Conservation (phyloP, 352 stramenopile species). For the Pythium coloratum region DNA sequence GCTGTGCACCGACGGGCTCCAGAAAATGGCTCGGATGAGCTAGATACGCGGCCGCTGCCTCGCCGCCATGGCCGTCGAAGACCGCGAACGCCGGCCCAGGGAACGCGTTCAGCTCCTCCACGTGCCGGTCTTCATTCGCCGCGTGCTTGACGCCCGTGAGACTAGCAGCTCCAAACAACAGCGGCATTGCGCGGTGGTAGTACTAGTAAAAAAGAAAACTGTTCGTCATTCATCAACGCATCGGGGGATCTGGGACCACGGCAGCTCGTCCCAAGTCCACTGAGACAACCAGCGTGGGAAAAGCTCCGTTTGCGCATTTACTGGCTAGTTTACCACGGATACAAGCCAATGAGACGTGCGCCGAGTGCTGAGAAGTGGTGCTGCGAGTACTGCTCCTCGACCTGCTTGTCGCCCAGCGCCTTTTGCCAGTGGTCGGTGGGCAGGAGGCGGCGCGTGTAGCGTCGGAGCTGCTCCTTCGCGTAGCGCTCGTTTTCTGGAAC, state of each 20-base stretch:
- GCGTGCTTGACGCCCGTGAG: neutral
- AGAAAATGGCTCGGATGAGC: constrained; percentile 35
- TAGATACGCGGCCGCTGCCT: constrained; percentile 50
- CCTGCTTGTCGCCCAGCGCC: constrained; percentile 46
- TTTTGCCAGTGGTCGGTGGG: constrained; percentile 83
- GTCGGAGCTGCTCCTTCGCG: constrained; percentile 66
- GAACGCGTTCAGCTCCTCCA: constrained; percentile 32
- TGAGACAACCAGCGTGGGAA: neutral
- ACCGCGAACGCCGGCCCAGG: constrained; percentile 56
- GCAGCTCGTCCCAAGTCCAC: too few species aligned
- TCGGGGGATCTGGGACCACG: too few species aligned
- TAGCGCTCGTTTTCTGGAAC: constrained; percentile 75
- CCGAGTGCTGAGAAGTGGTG: constrained; percentile 71
- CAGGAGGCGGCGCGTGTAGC: constrained; percentile 62
- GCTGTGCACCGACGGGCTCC: constrained; percentile 29
- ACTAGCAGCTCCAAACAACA: neutral
- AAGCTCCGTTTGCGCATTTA: neutral
- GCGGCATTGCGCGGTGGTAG: neutral
- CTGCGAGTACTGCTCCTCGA: constrained; percentile 58
- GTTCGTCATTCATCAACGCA: neutral
- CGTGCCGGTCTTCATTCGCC: constrained; percentile 57
- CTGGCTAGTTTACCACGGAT: constrained; percentile 45
- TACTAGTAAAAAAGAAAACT: neutral
- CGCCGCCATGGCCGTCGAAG: constrained; percentile 63
- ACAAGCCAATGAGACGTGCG: constrained; percentile 58